These are phyloP conservation scores for Acer negundo DNA, from an alignment of 345 rosid species.

Conservation along the genomic window DNA sequence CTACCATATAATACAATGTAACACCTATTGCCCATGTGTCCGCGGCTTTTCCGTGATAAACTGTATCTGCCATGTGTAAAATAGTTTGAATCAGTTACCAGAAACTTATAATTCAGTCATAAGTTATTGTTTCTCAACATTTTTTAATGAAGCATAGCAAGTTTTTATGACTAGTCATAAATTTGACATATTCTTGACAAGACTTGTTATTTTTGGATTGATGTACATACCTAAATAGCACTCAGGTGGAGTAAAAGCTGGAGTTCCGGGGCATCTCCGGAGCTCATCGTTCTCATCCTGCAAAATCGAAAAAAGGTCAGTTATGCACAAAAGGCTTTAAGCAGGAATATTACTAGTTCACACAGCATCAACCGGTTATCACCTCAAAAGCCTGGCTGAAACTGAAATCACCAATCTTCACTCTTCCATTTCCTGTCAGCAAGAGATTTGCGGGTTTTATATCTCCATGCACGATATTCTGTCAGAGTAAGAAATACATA, in stretches of 20 bases:
- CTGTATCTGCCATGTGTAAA: neutral
- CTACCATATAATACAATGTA: constrained; percentile 16
- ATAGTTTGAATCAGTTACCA: neutral
- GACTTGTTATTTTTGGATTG: no score
- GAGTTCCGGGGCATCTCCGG: constrained; percentile 6
- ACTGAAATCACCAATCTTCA: constrained; percentile 24
- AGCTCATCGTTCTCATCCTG: constrained; percentile 14
- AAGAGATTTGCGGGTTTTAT: constrained; percentile 21
- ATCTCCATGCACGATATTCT: constrained; percentile 16
- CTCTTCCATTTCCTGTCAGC: constrained; percentile 15
- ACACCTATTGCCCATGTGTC: constrained; percentile 23
- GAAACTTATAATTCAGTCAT: neutral
- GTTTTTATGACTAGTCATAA: neutral
- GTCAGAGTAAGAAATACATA: neutral
- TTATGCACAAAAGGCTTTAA: neutral
- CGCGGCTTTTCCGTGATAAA: constrained; percentile 4
- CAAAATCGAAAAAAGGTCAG: neutral
- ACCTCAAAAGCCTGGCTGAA: constrained; percentile 23
- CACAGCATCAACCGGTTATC: neutral
- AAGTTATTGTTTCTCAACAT: neutral
- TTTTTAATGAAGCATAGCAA: neutral
- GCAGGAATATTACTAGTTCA: no score
- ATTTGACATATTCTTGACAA: no score
- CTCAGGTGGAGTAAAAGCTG: constrained; percentile 12
- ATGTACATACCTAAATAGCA: constrained; percentile 5